phyloP scores from a whole-genome alignment of 768 basidiomycete genomes.

The Ramaria sp. region DNA sequence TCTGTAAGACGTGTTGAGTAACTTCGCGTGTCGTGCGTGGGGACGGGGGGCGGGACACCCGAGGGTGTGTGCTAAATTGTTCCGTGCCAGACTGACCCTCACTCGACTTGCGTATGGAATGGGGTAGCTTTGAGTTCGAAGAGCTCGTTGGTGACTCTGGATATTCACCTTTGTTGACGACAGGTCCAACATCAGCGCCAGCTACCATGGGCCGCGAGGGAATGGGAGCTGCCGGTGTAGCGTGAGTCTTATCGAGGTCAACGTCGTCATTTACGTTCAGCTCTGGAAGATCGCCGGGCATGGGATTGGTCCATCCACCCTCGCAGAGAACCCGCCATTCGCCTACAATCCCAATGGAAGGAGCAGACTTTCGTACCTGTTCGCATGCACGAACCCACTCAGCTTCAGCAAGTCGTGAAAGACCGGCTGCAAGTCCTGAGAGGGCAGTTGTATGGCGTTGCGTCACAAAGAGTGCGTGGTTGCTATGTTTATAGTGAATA shows the following conservation, averaged over 20 bases:
- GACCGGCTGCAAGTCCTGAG: constrained; percentile 49
- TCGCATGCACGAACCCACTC: constrained; percentile 71
- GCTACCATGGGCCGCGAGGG: background rate
- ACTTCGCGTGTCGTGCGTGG: background rate
- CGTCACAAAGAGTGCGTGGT: constrained; percentile 53
- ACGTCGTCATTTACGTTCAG: background rate
- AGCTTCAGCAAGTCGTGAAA: constrained; percentile 65
- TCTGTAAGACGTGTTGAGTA: background rate
- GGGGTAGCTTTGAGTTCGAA: background rate
- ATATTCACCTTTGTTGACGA: background rate
- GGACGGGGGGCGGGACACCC: background rate
- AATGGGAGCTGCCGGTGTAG: background rate
- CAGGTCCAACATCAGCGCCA: background rate
- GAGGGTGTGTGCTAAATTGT: background rate
- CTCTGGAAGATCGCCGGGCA: constrained; percentile 23
- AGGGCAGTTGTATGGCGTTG: constrained; percentile 50
- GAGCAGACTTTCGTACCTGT: constrained; percentile 54
- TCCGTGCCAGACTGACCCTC: background rate
- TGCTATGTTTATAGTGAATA: constrained; percentile 29
- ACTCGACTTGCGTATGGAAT: background rate
- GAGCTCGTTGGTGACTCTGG: background rate
- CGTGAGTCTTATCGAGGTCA: background rate
- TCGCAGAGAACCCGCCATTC: constrained; percentile 70
- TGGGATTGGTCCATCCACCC: constrained; percentile 52
- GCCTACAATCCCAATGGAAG: constrained; percentile 57